Evolutionary conservation across 2,329 filamentous ascomycete species (phyloP).

Genomic region (Fusarium xyrophilum): DNA sequence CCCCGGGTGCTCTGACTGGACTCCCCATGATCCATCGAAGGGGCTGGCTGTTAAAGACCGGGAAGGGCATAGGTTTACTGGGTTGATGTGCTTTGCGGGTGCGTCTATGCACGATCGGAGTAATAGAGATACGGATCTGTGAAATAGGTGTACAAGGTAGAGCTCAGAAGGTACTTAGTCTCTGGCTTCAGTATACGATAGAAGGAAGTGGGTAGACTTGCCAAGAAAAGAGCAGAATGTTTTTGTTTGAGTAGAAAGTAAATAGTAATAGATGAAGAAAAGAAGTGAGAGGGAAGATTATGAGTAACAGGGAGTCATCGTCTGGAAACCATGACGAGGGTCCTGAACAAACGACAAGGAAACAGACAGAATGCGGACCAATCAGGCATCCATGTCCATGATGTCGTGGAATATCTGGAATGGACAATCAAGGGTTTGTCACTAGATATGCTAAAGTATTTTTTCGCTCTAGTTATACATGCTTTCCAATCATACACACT

Average conservation of each 20-base stretch:
- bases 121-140: too few relatives aligned
- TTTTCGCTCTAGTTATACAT: too few relatives aligned
- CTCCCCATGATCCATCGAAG: background rate
- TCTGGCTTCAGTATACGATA: too few relatives aligned
- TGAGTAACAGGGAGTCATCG: background rate
- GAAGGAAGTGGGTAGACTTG: too few relatives aligned
- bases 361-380: background rate
- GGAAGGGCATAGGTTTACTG: background rate
- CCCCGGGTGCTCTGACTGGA: background rate
- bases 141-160: too few relatives aligned
- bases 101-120: background rate
- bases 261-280: background rate
- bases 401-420: background rate
- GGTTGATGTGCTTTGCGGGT: background rate
- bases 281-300: background rate
- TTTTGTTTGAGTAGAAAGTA: background rate
- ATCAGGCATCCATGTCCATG: background rate
- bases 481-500: too few relatives aligned
- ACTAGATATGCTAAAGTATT: background rate
- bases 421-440: too few relatives aligned
- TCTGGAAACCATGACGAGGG: background rate
- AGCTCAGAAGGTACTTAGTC: too few relatives aligned
- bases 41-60: background rate
- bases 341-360: background rate
- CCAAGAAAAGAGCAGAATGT: too few relatives aligned